These are phyloP conservation scores for Magnaporthales sp. DNA, from an alignment of 2,329 filamentous ascomycete species.

Conservation along the genomic window DNA sequence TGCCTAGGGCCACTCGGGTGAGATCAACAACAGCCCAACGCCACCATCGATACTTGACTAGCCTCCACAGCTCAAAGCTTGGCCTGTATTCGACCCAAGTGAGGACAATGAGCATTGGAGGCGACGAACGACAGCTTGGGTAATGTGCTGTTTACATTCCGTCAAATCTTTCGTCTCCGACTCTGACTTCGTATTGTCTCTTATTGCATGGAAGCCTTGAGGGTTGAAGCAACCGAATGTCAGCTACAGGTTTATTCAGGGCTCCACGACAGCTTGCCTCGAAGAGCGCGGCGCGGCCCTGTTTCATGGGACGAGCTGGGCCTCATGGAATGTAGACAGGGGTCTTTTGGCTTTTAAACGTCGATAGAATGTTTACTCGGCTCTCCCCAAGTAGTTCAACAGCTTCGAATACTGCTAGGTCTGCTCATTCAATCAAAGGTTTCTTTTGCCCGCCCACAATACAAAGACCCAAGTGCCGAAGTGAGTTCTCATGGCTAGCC, in stretches of 20 bases:
- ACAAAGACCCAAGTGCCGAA: slow-evolving; percentile 54
- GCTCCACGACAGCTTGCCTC: neutral
- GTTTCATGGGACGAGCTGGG: neutral
- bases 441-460: slow-evolving; percentile 57
- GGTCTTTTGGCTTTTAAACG: neutral
- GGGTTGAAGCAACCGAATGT: neutral
- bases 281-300: neutral
- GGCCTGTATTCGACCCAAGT: neutral
- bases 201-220: neutral
- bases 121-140: neutral
- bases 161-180: neutral
- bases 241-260: neutral
- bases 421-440: slow-evolving; percentile 49
- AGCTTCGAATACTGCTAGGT: neutral
- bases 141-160: neutral
- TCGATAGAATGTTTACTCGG: neutral
- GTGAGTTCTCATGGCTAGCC: slow-evolving; percentile 60
- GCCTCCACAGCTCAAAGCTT: neutral
- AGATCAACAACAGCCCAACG: neutral
- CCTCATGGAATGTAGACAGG: neutral
- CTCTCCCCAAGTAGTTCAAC: neutral
- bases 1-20: neutral
- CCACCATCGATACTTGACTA: neutral
- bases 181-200: neutral
- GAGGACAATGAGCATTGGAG: neutral